These are phyloP conservation scores for Grifola frondosa DNA, from an alignment of 1,284 basidiomycete species.

Conservation along the genomic window DNA sequence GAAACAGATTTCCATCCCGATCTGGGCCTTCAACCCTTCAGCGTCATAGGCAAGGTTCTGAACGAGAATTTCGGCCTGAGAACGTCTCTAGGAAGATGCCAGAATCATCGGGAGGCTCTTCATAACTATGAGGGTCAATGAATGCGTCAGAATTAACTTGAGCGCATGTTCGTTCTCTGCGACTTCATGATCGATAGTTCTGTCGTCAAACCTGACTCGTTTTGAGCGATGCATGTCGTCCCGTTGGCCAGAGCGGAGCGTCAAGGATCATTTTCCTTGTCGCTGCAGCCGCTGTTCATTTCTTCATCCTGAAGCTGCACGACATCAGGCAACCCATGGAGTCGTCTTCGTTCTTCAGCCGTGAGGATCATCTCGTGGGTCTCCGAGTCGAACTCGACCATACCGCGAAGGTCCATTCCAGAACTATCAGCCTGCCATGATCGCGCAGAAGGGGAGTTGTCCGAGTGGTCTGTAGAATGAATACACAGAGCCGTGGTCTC, in stretches of 20 bases:
- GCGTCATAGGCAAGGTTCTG: constrained; percentile 19
- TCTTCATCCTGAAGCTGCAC: constrained; percentile 6
- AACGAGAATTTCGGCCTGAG: constrained; percentile 6
- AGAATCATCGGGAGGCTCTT: constrained; percentile 18
- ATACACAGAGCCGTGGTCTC: constrained; percentile 6
- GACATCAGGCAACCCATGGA: constrained; percentile 12
- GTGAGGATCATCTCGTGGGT: constrained; percentile 18
- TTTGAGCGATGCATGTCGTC: constrained; percentile 9
- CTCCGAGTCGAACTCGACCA: not conserved
- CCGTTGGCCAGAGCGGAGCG: not conserved
- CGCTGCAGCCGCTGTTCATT: constrained; percentile 2
- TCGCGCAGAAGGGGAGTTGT: not conserved
- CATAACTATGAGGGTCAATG: too few relatives aligned
- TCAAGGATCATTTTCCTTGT: constrained; percentile 3
- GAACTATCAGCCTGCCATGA: not conserved
- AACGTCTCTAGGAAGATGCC: constrained; percentile 19
- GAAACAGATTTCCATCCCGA: constrained; percentile 24
- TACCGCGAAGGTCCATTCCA: not conserved
- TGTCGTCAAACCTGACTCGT: constrained; percentile 10
- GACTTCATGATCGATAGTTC: not conserved
- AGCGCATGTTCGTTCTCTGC: too few relatives aligned
- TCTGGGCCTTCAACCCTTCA: constrained; percentile 26
- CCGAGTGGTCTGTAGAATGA: not conserved
- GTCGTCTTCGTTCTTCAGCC: constrained; percentile 21
- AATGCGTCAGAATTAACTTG: too few relatives aligned